Conservation (phyloP, 441 rosid species). For the Corymbia calophylla region DNA sequence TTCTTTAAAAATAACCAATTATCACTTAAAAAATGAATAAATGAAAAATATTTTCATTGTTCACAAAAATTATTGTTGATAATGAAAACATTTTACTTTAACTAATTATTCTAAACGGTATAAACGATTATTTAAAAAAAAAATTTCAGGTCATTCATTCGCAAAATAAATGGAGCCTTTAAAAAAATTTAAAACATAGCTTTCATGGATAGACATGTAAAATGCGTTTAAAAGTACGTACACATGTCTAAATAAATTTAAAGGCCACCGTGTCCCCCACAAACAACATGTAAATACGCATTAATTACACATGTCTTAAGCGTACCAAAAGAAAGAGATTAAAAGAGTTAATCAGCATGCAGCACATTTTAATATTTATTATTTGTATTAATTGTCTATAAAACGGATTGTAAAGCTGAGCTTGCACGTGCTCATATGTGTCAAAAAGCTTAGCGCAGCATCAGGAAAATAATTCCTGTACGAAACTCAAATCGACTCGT, state of each 20-base stretch:
- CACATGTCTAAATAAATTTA: background rate
- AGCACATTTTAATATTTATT: background rate
- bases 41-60: too few species aligned
- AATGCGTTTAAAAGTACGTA: background rate
- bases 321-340: background rate
- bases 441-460: background rate
- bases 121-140: too few species aligned
- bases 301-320: background rate
- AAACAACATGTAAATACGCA: background rate
- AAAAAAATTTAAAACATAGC: background rate
- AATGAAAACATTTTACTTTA: background rate
- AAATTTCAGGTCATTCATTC: too few species aligned
- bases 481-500: background rate
- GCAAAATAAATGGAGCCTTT: background rate
- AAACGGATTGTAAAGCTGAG: background rate
- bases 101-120: background rate
- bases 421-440: background rate
- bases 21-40: background rate
- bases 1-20: too few species aligned
- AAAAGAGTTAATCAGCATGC: background rate
- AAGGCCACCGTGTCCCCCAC: background rate
- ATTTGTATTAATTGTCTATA: background rate
- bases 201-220: background rate
- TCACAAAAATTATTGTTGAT: too few species aligned
- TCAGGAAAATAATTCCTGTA: background rate